These are phyloP conservation scores for Sisymbrium altissimum DNA, from an alignment of 345 rosid genomes.

Conservation along the genomic window DNA sequence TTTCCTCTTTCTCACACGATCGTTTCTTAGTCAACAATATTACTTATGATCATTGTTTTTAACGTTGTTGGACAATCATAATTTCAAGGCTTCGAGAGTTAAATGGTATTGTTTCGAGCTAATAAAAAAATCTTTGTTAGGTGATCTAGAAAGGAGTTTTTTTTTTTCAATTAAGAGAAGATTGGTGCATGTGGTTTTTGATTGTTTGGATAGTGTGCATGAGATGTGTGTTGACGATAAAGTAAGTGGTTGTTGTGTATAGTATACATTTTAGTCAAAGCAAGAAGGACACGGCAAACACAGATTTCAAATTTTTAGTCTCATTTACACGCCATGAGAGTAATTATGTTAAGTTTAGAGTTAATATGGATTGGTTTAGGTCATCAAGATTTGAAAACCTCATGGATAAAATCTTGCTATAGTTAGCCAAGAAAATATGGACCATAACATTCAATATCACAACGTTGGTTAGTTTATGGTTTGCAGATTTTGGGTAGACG, in stretches of 20 bases:
- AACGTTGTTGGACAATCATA: neutral
- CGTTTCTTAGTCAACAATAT: neutral
- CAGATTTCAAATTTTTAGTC: neutral
- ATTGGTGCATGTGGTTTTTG: neutral
- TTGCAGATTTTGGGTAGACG: conserved; percentile 81
- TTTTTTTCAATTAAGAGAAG: neutral
- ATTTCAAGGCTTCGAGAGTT: neutral
- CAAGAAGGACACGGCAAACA: conserved; percentile 1
- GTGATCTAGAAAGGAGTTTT: neutral
- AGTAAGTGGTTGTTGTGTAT: neutral
- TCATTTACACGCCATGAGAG: no score
- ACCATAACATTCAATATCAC: neutral
- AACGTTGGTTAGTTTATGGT: neutral
- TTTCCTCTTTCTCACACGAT: conserved; percentile 15
- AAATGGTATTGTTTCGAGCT: neutral
- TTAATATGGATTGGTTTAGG: neutral
- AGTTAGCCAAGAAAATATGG: neutral
- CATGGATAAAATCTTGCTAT: neutral
- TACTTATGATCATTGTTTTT: neutral
- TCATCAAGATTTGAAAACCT: neutral
- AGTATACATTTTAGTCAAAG: neutral
- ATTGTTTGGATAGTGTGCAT: neutral
- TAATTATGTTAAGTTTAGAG: neutral
- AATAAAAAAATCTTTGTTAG: neutral
- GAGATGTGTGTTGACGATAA: neutral